Base-by-base conservation (phyloP, 441 rosid species). In the Brassica balearica region DNA sequence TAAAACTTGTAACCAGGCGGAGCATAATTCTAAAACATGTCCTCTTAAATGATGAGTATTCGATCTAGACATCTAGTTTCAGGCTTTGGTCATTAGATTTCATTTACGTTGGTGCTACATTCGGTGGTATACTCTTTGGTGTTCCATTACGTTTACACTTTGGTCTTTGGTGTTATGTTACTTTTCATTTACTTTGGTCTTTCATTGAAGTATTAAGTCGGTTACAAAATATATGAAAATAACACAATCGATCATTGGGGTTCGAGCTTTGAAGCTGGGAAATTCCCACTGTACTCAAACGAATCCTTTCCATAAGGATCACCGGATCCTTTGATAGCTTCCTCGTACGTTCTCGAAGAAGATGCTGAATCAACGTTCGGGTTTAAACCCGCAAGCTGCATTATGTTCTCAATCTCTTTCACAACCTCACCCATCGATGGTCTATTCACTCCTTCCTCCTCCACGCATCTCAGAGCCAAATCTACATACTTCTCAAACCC, bases 381-480 rank as follows among this genome's bases (percentile, higher is more conserved):
- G 66, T 90, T 87, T 78, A 91, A 23, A 2, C 97, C 95, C 0
- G 89, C 90, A 7, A 79, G 73, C 43, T 87, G 82, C 91, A 95
- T 78, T 38, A 93, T 87, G 72, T 34, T 77, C 84, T 93, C 99
- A 6, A 93, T 88, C 82, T 85, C 98, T 78, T 89, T 93, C 64
- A 89, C 91, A 34, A 84, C 94, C 34, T 90, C 95, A 53, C 90
- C 84, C 97, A 91, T 92, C 4, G 84, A 67, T 53, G 98, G 99
- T 80, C 96, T 81, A 27, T 86, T 88, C 6, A 58, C 75, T 62
- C 92, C 92, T 0, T 88, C 80, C 60, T 87, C 96, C 69, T 85
- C 85, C 1, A 93, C 91, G 48, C 95, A 93, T 36, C 75, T 84
- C 87, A 91, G 53, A 67, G 97, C 91, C 8, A 95, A 19, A 48